phyloP scores from a whole-genome alignment of 345 rosid genomes.

The Citrus australasica region DNA sequence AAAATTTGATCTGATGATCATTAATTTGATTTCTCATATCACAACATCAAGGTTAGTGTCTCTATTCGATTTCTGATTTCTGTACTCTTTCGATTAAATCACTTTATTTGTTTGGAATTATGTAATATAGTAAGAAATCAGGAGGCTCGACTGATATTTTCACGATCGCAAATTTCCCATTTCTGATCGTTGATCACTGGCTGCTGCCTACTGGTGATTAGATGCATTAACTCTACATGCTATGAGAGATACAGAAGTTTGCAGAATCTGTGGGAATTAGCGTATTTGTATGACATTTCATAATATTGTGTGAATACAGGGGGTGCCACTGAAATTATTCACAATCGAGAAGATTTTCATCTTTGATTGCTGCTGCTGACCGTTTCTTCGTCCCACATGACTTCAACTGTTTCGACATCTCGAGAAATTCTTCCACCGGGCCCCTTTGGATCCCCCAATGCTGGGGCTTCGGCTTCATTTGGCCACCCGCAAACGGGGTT shows the following conservation, averaged over 20 bases:
- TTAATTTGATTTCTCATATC: neutral
- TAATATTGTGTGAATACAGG: neutral
- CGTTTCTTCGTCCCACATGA: constrained; percentile 38
- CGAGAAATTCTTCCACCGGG: constrained; percentile 27
- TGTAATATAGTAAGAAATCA: neutral
- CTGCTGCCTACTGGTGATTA: neutral
- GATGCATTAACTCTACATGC: neutral
- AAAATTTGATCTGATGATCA: neutral
- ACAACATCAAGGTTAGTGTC: neutral
- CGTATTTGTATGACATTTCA: neutral
- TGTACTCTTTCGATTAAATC: neutral
- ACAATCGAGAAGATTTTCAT: neutral
- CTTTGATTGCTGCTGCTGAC: constrained; percentile 17
- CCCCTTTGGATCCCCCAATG: constrained; percentile 26
- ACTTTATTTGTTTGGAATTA: too few relatives aligned
- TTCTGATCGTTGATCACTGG: too few relatives aligned
- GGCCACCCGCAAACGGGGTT: constrained; percentile 29
- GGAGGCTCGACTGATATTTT: neutral
- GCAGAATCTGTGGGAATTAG: neutral
- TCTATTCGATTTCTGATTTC: neutral
- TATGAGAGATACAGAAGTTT: neutral
- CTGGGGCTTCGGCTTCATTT: constrained; percentile 28
- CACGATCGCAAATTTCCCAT: neutral
- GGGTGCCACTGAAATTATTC: neutral
- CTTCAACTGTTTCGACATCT: constrained; percentile 44